phyloP scores from a whole-genome alignment of 2,329 filamentous ascomycete genomes.

The Aspergillus quadrilineatus region DNA sequence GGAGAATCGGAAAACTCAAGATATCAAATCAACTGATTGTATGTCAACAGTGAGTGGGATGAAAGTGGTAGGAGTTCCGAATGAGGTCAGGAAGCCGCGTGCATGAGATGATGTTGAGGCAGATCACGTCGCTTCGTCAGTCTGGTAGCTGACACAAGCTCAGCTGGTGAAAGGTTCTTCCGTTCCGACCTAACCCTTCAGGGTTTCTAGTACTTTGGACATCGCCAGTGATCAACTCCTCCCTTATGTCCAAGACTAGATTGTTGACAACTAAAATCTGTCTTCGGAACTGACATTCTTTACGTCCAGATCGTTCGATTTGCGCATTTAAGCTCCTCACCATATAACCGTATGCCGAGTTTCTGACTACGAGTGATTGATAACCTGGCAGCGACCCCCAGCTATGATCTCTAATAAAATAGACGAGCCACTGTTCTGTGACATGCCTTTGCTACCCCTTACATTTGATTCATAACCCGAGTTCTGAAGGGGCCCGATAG shows the following conservation, averaged over 20 bases:
- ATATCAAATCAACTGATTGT: neutral
- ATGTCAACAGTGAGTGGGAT: neutral
- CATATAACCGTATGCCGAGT: no score
- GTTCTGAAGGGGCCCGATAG: no score
- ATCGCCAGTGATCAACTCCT: neutral
- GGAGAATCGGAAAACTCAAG: conserved; percentile 10
- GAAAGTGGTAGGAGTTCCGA: conserved; percentile 16
- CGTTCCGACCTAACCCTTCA: conserved; percentile 16
- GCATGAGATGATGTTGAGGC: conserved; percentile 18
- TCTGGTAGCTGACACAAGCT: conserved; percentile 32
- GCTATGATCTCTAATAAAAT: neutral
- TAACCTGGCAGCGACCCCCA: neutral
- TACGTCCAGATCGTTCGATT: no score
- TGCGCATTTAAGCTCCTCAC: no score
- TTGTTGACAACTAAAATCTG: no score
- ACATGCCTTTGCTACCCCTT: no score
- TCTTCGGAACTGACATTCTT: no score
- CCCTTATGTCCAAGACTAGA: no score
- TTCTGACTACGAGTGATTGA: no score
- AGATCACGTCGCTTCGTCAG: conserved; percentile 19
- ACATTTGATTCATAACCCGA: no score
- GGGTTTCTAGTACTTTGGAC: neutral
- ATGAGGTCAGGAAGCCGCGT: conserved; percentile 17
- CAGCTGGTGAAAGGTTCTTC: conserved; percentile 38
- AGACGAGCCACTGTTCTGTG: no score